A percentile compares a stretch with the other conserved stretches of the same genome.
Conservation (phyloP, 2,329 filamentous ascomycete species). For the Myriosclerotinia scirpicola region DNA sequence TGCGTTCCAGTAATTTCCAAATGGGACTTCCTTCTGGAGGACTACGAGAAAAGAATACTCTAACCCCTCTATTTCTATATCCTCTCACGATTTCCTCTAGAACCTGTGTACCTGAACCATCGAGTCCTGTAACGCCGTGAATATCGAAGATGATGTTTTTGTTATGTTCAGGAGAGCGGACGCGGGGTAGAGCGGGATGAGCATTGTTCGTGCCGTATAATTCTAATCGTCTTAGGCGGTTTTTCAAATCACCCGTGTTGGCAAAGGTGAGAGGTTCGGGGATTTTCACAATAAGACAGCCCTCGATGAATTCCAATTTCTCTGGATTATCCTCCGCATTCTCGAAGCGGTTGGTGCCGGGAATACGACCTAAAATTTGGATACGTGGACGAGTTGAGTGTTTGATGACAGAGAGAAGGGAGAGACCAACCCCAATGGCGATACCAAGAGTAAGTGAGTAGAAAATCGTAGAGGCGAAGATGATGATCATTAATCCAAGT, state of each 20-base stretch:
- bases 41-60: conserved; percentile 70
- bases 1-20: conserved; percentile 70
- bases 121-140: conserved; percentile 92
- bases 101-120: conserved; percentile 91
- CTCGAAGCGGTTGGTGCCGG: conserved; percentile 79
- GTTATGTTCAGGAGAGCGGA: conserved; percentile 77
- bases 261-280: conserved; percentile 95
- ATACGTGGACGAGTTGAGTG: conserved; percentile 92
- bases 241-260: conserved; percentile 91
- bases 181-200: conserved; percentile 82
- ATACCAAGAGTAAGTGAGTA: conserved; percentile 94
- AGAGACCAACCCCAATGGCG: conserved; percentile 88
- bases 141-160: conserved; percentile 95
- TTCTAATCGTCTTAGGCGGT: conserved; percentile 77
- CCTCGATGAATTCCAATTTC: conserved; percentile 82
- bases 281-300: conserved; percentile 94
- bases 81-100: conserved; percentile 81
- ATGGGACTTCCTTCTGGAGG: conserved; percentile 43
- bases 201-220: conserved; percentile 82
- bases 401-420: conserved; percentile 82
- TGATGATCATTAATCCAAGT: conserved; percentile 81
- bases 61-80: conserved; percentile 75
- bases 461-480: conserved; percentile 89
- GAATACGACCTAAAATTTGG: conserved; percentile 89
- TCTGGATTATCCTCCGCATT: conserved; percentile 76